Evolutionary conservation across 2,329 filamentous ascomycete species (phyloP), one percentile per base, ranked within the genome.

Genomic region (Thielaviopsis punctulata): DNA sequence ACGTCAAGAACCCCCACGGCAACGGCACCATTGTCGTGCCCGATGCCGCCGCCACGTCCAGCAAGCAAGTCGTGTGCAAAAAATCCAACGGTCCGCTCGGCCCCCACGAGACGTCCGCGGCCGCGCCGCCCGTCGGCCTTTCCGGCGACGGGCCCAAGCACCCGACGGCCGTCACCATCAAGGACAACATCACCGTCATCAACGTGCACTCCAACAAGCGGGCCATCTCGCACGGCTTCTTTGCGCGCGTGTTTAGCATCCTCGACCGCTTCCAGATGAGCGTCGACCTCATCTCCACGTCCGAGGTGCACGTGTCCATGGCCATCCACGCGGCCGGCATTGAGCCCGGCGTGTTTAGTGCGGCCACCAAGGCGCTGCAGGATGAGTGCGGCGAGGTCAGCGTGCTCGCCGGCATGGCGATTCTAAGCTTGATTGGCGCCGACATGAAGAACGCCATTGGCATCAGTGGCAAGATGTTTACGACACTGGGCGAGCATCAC

Each of bases 391-490:
- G 92, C 9, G 85, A 92, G 43, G 89, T 98, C 52, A 93, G 92
- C 62, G 80, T 96, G 39, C 77, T 95, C 27, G 78, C 82, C 2
- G 79, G 88, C 62, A 95, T 98, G 89, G 88, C 90, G 8, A 98
- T 98, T 63, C 74, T 98, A 56, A 95, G 87, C 61, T 70, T 98
- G 50, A 90, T 98, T 0, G 92, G 92, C 48, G 86, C 86, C 56
- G 87, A 96, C 67, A 86, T 98, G 82, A 94, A 95, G 72, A 92
- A 95, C 66, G 95, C 96, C 88, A 74, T 86, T 53, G 92, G 92
- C 56, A 87, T 98, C 57, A 86, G 86, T 7, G 92, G 92, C 24
- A 81, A 78, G 60, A 96, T 98, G 85, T 96, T 98, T 67, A 86
- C 84, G 47, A 93, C 89, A 1, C 72, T 98, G 18, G 92, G 92